Base-by-base conservation (phyloP, 2,329 filamentous ascomycete genomes). In the Alternaria sp. region DNA sequence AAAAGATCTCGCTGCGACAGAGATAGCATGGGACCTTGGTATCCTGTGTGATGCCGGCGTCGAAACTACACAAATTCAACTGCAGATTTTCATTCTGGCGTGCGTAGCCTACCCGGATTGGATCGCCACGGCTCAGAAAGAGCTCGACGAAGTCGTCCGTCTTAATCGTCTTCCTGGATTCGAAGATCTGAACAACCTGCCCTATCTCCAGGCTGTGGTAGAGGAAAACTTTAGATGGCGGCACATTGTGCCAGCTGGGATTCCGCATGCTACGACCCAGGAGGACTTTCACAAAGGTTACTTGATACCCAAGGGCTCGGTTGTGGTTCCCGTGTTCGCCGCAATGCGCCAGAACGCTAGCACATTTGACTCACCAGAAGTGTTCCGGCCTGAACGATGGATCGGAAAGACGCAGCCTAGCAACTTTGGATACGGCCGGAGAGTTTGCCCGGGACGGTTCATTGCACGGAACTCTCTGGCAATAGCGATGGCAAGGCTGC, bases 401-500 rank as follows among this genome's bases (percentile, higher is more conserved):
- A 64, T 79, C 23, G 62, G 44, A 8, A 67, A 60, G 32, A 5
- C 57, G 2, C 62, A 67, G 23, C 21, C 59, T 25, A 59, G 43
- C n/a, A 71, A 64, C 25, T 85, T 86, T 57, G 85, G 83, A 0
- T 86, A 85, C 66, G 86, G 86, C 0, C 77, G 85, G 3, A 78
- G 85, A 15, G 81, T 85, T 2, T 83, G 82, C 21, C 80, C 77
- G 0, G 79, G 78, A 0, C 58, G 74, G 7, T 60, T 72, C 61
- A 71, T 81, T 43, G 78, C 77, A 3, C 64, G 59, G 1, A 75
- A 77, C 26, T 76, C 75, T 0, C 36, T 40, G 10, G 30, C 32
- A 6, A 54, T 54, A 23, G 51, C 30, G 6, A 25, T 43, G 6
- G 30, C 30, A 10, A 19, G 30, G 64, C 57, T 85, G 76, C 82